Evolutionary conservation across 2,329 filamentous ascomycete genomes (phyloP), one percentile per base, ranked within the genome.

Genomic region (Fusarium agapanthi): DNA sequence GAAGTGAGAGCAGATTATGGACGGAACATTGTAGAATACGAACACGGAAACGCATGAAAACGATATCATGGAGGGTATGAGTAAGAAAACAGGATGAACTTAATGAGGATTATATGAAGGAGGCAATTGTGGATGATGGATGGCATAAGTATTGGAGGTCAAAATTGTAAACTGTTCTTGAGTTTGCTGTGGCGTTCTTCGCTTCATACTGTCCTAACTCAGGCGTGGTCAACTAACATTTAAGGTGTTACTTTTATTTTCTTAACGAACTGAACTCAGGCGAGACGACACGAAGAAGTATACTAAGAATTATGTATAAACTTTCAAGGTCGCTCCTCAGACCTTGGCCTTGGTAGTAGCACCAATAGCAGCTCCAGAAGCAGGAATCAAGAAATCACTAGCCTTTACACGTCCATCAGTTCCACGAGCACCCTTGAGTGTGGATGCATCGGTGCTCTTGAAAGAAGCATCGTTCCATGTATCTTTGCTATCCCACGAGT

Each of bases 301-400:
- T 32, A 2, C 13, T 22, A 6, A 40, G 24, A 56, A 32, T 15
- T 13, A 44, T 61, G 6, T 24, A 43, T 40, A 66, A n/a, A 14
- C 1, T 18, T 9, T 8, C 1, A 4, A 30, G 28, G 12, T 3
- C 3, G 11, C 11, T 12, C 6, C 15, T 51, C 44, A 59, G 18
- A 72, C 11, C 24, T 69, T 63, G 2, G 60, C 48, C 45, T 56
- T 72, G 6, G 75, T 77, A 7, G 74, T 77, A 18, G 75, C 75
- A 16, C 75, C 75, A 57, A 77, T 73, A 15, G 68, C 62, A 22
- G 62, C 50, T 4, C 74, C 83, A 44, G 75, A 78, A 7, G 75
- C 79, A 7, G 83, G 83, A 16, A 85, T 69, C 71, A 86, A 71
- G 72, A 86, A 86, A 44, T 83, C 74, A 61, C 83, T 85, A 0